Conservation (phyloP, 1,139 yeast species). For the Yamadazyma atmosphaerica region DNA sequence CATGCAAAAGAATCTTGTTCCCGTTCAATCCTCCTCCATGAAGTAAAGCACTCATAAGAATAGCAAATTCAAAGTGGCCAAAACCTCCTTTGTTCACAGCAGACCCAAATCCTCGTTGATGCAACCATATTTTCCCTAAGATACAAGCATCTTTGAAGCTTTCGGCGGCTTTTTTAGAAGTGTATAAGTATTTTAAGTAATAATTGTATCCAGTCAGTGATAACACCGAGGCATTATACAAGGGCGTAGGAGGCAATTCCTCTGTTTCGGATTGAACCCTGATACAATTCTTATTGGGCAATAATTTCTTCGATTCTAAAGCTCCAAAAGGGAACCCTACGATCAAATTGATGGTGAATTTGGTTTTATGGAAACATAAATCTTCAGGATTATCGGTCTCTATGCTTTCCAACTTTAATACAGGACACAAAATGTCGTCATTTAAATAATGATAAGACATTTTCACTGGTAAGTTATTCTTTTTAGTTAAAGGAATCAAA, state of each 20-base stretch:
- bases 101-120: slow-evolving; percentile 79
- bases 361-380: slow-evolving; percentile 64
- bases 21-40: slow-evolving; percentile 84
- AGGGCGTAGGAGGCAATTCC: slow-evolving; percentile 74
- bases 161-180: slow-evolving; percentile 72
- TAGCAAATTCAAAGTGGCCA: slow-evolving; percentile 88
- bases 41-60: slow-evolving; percentile 75
- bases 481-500: slow-evolving; percentile 54
- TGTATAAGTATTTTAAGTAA: slow-evolving; percentile 73
- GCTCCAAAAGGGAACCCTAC: slow-evolving; percentile 70
- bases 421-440: slow-evolving; percentile 67
- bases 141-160: slow-evolving; percentile 88
- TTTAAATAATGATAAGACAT: slow-evolving; percentile 58
- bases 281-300: slow-evolving; percentile 78
- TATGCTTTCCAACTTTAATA: slow-evolving; percentile 54
- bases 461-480: slow-evolving; percentile 56
- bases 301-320: slow-evolving; percentile 73
- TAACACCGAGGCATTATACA: slow-evolving; percentile 78
- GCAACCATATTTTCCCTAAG: slow-evolving; percentile 85
- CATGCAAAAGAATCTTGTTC: slow-evolving; percentile 73
- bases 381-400: slow-evolving; percentile 49
- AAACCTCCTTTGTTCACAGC: slow-evolving; percentile 71
- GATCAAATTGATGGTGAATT: slow-evolving; percentile 68
- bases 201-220: slow-evolving; percentile 68
- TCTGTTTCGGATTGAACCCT: slow-evolving; percentile 57